These are phyloP conservation scores for Boletus bicolor DNA, from an alignment of 768 basidiomycete species.

Conservation along the genomic window DNA sequence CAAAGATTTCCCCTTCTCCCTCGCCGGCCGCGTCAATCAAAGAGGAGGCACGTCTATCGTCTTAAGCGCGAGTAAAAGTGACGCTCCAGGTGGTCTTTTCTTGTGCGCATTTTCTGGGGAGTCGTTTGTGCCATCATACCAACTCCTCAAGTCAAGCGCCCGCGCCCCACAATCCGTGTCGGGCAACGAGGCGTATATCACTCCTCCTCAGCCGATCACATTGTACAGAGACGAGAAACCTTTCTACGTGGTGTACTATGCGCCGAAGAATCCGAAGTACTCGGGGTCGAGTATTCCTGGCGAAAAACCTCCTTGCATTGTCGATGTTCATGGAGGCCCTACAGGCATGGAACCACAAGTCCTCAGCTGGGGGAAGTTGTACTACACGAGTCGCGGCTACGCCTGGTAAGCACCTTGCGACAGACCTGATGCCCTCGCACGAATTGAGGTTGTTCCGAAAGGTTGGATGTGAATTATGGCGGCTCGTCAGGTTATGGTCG, in stretches of 20 bases:
- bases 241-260: constrained; percentile 63
- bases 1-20: constrained; percentile 34
- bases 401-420: constrained; percentile 50
- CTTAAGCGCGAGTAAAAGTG: constrained; percentile 34
- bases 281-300: constrained; percentile 41
- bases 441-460: constrained; percentile 15
- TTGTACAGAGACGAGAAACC: constrained; percentile 37
- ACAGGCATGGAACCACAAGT: constrained; percentile 47
- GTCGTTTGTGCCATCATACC: constrained; percentile 23
- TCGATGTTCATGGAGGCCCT: constrained; percentile 72
- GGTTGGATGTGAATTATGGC: constrained; percentile 75
- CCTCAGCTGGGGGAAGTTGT: constrained; percentile 55
- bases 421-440: neutral
- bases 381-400: constrained; percentile 68
- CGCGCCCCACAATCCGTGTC: constrained; percentile 19
- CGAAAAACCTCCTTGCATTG: constrained; percentile 66
- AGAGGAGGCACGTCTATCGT: constrained; percentile 26
- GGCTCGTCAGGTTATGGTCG: constrained; percentile 76
- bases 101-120: constrained; percentile 25
- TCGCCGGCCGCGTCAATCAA: constrained; percentile 23
- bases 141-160: constrained; percentile 25
- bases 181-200: constrained; percentile 35
- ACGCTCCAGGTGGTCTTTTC: constrained; percentile 32
- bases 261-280: constrained; percentile 64
- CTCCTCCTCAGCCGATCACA: constrained; percentile 47